Evolutionary conservation across 495 filamentous ascomycete species (phyloP), one percentile per base, ranked within the genome.

Genomic region (Podospora appendiculata): DNA sequence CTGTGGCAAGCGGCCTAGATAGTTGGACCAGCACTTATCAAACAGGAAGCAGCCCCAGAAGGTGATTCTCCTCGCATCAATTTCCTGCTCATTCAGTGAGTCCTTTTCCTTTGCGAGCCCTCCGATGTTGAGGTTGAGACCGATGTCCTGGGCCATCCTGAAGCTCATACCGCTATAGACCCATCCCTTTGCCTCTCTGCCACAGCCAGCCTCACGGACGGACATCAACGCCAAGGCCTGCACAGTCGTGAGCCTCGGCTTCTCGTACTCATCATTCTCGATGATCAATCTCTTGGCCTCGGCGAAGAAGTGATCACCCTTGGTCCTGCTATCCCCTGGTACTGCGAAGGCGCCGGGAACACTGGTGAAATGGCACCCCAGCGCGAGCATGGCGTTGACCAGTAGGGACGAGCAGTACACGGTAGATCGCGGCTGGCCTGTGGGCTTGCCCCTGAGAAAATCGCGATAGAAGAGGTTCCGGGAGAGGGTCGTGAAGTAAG

Each of bases 11-110:
- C 93, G 86, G 41, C 93, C 93, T 32, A 97, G 83, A 57, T 98
- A 98, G 67, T 96, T 97, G 25, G 90, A 95, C 94, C 94, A 97
- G 70, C 89, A 94, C 81, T 96, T 96, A 71, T 98, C 93, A 63
- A 98, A 95, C 19, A 96, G 71, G 69, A 93, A 97, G 64, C 90
- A 96, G n/a, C 93, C 93, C 93, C 93, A 98, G 58, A 96, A 96
- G 0, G 93, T 97, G 34, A 97, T 85, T 34, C 89, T 76, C 41
- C 93, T 76, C 8, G 89, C 90, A 71, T 98, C 93, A 39, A 89
- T 76, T 63, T 96, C 94, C 45, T 87, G 79, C 45, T 96, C 91
- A 46, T 80, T 83, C 18, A 92, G 77, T 35, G 74, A 79, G 35
- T 76, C 68, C 38, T 77, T 77, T 33, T 80, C 75, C 49, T 68